Evolutionary conservation across 352 stramenopile genomes (phyloP).

Genomic region (Phytopythium vexans): DNA sequence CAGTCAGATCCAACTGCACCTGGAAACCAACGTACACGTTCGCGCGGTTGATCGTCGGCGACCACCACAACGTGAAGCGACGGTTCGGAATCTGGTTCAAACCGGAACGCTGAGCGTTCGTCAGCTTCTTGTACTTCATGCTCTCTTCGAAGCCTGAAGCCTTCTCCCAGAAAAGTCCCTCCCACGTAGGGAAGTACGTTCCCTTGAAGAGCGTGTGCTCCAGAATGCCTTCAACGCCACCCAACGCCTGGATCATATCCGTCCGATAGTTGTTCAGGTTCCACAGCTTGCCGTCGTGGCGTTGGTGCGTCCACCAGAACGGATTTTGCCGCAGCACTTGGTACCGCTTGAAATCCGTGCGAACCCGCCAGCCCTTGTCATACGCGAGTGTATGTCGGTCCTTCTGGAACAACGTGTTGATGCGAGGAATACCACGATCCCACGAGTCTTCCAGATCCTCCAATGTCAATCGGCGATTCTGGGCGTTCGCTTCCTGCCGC

Average conservation of each 20-base stretch:
- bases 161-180: conserved; percentile 99
- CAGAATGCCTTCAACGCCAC: conserved; percentile 99
- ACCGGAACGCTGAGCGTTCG: conserved; percentile 98
- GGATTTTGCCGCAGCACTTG: conserved; percentile 97
- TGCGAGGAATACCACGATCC: conserved; percentile 97
- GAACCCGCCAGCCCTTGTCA: conserved; percentile 99
- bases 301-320: conserved; percentile 99
- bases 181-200: conserved; percentile 99
- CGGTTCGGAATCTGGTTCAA: conserved; percentile 99
- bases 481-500: conserved; percentile 98
- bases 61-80: conserved; percentile 99
- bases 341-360: conserved; percentile 99
- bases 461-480: conserved; percentile 98
- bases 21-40: conserved; percentile 99
- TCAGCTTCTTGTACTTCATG: conserved; percentile 99
- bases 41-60: conserved; percentile 99
- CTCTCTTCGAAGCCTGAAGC: conserved; percentile 93
- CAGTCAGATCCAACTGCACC: conserved; percentile 99
- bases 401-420: conserved; percentile 97
- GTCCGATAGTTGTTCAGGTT: conserved; percentile 99
- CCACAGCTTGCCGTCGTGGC: conserved; percentile 99
- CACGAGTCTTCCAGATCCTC: conserved; percentile 99
- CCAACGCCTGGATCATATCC: conserved; percentile 99
- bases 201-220: conserved; percentile 99
- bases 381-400: conserved; percentile 99